These are phyloP conservation scores for Ceratocystis variospora DNA, from an alignment of 2,329 filamentous ascomycete species.

Conservation along the genomic window DNA sequence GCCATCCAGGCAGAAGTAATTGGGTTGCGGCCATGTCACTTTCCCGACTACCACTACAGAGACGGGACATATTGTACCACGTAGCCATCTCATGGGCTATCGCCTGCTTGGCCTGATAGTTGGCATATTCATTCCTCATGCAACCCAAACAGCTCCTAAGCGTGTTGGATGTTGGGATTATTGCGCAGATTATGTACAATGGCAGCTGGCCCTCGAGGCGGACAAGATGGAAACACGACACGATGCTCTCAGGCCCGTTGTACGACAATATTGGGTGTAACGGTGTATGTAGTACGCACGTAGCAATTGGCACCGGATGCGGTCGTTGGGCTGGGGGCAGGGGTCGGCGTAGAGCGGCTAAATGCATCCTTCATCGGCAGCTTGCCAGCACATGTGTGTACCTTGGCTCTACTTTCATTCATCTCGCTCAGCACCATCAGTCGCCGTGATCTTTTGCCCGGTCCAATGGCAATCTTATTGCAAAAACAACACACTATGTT, in stretches of 20 bases:
- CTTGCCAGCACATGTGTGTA: constrained; percentile 3
- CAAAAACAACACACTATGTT: too few relatives aligned
- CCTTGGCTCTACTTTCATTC: constrained; percentile 1
- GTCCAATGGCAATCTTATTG: background rate
- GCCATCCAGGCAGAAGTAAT: too few relatives aligned
- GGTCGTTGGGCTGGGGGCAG: background rate
- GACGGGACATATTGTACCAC: too few relatives aligned
- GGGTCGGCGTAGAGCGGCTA: too few relatives aligned
- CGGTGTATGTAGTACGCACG: constrained; percentile 10
- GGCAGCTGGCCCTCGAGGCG: constrained; percentile 8
- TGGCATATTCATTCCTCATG: constrained; percentile 17
- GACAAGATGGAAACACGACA: constrained; percentile 10
- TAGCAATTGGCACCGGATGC: constrained; percentile 14
- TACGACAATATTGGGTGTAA: constrained; percentile 16
- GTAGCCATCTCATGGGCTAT: background rate
- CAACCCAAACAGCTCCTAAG: constrained; percentile 16
- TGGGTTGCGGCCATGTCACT: too few relatives aligned
- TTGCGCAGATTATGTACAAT: constrained; percentile 11
- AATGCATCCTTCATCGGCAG: constrained; percentile 1
- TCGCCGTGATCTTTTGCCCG: background rate
- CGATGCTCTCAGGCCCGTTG: constrained; percentile 10
- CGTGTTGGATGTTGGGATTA: constrained; percentile 15
- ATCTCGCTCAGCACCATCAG: background rate
- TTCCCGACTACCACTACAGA: too few relatives aligned
- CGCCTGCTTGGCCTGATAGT: constrained; percentile 9